These are phyloP conservation scores for Silene uniflora DNA, from an alignment of 148 eudicot genomes.

Conservation along the genomic window DNA sequence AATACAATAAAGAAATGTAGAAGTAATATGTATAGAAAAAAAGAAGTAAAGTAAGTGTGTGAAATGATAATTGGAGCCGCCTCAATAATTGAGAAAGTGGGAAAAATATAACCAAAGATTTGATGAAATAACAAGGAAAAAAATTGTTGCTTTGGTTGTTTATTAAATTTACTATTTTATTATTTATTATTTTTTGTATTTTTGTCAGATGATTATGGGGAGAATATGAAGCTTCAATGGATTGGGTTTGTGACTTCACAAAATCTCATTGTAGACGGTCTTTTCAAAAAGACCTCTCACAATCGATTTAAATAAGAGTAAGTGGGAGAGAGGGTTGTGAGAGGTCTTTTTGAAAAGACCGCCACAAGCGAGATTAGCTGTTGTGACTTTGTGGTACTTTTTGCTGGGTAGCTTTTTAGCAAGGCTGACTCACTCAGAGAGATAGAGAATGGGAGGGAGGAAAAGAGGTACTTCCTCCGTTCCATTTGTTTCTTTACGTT, in stretches of 20 bases:
- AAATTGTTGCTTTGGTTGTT: not conserved
- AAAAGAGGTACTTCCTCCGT: too few species aligned
- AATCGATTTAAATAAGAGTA: too few species aligned
- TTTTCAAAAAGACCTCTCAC: too few species aligned
- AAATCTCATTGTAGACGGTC: too few species aligned
- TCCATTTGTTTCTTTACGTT: too few species aligned
- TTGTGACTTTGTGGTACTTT: conserved; percentile 2
- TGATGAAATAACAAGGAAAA: conserved; percentile 17
- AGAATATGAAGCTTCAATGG: conserved; percentile 13
- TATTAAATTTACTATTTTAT: not conserved
- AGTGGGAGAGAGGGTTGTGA: too few species aligned
- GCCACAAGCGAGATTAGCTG: too few species aligned
- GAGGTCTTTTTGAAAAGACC: too few species aligned
- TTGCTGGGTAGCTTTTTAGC: conserved; percentile 10
- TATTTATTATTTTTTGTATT: too few species aligned
- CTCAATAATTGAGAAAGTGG: conserved; percentile 19
- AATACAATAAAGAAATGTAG: conserved; percentile 12
- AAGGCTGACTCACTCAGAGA: not conserved
- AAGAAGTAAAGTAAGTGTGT: conserved; percentile 13
- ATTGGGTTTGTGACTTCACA: conserved; percentile 6
- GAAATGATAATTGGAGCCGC: conserved; percentile 17
- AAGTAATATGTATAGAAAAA: conserved; percentile 4
- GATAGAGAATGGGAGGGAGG: too few species aligned
- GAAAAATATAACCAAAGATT: not conserved
- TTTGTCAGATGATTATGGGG: not conserved